A percentile compares a stretch with the other conserved stretches of the same genome.
These are phyloP conservation scores for Secale cereale DNA, from an alignment of 176 grass and related monocot species.

Conservation along the genomic window DNA sequence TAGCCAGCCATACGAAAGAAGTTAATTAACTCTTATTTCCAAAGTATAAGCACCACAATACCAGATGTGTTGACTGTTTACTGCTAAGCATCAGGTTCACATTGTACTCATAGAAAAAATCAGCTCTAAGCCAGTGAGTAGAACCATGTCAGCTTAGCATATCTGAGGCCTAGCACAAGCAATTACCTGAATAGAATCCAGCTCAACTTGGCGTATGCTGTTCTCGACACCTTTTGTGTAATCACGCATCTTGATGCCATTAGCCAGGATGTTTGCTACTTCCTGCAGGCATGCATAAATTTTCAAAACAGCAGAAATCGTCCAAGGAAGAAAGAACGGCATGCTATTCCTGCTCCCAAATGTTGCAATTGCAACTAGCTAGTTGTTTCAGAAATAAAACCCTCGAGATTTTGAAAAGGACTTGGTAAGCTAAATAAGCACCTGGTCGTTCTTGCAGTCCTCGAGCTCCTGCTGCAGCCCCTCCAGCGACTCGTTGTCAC, in stretches of 20 bases:
- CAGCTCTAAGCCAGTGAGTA: not conserved
- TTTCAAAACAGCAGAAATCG: constrained; percentile 5
- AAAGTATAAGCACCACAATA: not conserved
- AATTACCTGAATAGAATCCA: constrained; percentile 89
- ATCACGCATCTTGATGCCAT: constrained; percentile 86
- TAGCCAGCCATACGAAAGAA: not conserved
- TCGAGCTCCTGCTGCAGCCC: constrained; percentile 86
- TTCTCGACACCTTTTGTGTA: constrained; percentile 99
- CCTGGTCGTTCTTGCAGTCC: constrained; percentile 84
- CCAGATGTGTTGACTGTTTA: not conserved
- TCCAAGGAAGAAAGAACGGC: not conserved
- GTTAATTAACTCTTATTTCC: not conserved
- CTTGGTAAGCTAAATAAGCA: constrained; percentile 6
- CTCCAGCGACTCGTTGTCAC: constrained; percentile 80
- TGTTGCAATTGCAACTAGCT: not conserved
- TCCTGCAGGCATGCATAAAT: constrained; percentile 40
- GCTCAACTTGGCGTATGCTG: constrained; percentile 82
- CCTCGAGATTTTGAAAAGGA: not conserved
- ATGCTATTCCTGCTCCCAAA: not conserved
- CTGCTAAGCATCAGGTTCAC: not conserved
- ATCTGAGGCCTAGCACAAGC: not conserved
- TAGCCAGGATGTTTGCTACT: constrained; percentile 86
- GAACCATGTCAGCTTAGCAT: not conserved
- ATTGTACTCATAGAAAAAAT: not conserved
- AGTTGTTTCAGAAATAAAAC: no score